phyloP scores from a whole-genome alignment of 768 basidiomycete species.

The Panaeolus cyanescens region DNA sequence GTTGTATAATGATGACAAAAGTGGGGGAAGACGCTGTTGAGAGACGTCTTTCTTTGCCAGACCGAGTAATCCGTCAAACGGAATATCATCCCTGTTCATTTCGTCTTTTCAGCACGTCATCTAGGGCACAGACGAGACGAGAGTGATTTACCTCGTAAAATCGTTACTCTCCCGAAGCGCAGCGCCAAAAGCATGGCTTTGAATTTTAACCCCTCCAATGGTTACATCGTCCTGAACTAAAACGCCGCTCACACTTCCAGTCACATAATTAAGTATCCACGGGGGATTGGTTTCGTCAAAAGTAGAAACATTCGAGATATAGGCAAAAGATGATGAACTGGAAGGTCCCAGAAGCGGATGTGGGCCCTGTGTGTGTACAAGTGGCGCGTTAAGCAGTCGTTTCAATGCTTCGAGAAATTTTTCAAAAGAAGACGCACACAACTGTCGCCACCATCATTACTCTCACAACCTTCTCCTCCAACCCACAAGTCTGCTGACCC shows the following conservation, averaged over 20 bases:
- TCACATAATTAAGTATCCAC: background rate
- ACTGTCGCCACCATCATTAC: constrained; percentile 36
- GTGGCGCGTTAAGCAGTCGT: background rate
- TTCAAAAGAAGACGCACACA: constrained; percentile 34
- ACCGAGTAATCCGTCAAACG: background rate
- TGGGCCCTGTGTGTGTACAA: background rate
- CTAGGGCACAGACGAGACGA: too few species aligned
- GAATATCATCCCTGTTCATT: background rate
- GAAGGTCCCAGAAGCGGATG: background rate
- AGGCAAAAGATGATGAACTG: background rate
- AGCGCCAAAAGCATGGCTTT: background rate
- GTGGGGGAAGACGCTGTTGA: constrained; percentile 8
- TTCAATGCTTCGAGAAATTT: background rate
- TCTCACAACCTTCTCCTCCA: constrained; percentile 53
- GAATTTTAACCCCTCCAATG: background rate
- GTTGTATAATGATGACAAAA: constrained; percentile 9
- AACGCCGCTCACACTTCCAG: background rate
- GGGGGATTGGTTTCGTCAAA: background rate
- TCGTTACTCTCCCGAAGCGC: background rate
- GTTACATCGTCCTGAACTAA: background rate
- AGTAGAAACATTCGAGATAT: background rate
- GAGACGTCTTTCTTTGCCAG: constrained; percentile 9
- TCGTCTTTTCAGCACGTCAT: too few species aligned
- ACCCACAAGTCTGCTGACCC: constrained; percentile 75
- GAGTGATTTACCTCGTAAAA: background rate